Percentiles rank a stretch among this genome's conserved stretches.
These are phyloP conservation scores for Quercus glauca DNA, from an alignment of 306 rosid species.

Conservation along the genomic window DNA sequence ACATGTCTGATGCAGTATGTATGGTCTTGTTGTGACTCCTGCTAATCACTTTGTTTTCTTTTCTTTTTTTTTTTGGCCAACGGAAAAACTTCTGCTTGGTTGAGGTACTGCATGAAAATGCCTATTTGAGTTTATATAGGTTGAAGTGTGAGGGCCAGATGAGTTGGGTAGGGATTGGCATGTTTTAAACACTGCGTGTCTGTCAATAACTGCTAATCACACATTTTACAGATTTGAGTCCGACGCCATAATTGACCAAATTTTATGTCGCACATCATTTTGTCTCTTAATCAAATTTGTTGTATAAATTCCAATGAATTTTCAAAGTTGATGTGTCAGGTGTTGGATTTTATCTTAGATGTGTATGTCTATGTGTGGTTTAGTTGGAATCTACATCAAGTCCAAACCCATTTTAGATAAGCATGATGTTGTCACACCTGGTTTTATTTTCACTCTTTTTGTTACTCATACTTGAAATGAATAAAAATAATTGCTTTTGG, in stretches of 20 bases:
- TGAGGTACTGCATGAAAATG: not conserved
- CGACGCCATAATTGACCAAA: too few relatives aligned
- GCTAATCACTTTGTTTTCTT: not conserved
- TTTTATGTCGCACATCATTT: too few relatives aligned
- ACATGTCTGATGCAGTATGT: slow-evolving; percentile 88
- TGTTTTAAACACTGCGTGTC: not conserved
- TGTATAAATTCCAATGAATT: not conserved
- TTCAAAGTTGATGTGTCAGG: not conserved
- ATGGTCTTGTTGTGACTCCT: not conserved
- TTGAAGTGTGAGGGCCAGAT: not conserved
- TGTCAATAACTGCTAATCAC: too few relatives aligned
- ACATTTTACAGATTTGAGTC: too few relatives aligned
- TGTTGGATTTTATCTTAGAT: not conserved
- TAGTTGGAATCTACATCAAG: not conserved
- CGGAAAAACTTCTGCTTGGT: not conserved
- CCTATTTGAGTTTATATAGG: not conserved
- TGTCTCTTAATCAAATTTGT: not conserved
- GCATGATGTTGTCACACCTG: not conserved
- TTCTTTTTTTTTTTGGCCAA: not conserved
- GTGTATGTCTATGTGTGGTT: not conserved
- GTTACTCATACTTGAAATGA: not conserved
- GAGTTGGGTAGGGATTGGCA: not conserved
- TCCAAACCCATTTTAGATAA: not conserved
- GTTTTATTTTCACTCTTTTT: not conserved
- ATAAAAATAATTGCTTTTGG: not conserved